Conservation (phyloP, 345 rosid genomes). For the Gynandropsis gynandra region DNA sequence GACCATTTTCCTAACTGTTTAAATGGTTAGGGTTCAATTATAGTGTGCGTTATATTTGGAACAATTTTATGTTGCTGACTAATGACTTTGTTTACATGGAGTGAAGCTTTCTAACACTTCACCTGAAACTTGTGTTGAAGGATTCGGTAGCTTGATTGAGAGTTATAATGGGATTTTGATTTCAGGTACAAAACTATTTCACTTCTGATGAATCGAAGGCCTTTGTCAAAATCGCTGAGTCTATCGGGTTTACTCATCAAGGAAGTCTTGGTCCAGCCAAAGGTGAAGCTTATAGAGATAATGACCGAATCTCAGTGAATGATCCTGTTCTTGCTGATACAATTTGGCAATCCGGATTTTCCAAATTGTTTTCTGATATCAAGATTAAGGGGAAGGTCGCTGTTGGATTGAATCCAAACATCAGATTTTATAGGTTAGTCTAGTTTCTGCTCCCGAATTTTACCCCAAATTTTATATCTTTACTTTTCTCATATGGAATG, state of each 20-base stretch:
- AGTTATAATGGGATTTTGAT: not conserved
- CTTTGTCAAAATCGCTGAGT: slow-evolving; percentile 59
- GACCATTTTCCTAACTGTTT: too few species aligned
- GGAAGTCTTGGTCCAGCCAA: slow-evolving; percentile 88
- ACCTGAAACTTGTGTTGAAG: not conserved
- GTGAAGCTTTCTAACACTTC: not conserved
- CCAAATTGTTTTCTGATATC: slow-evolving; percentile 51
- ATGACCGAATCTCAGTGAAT: slow-evolving; percentile 61
- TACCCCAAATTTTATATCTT: not conserved
- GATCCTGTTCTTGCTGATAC: slow-evolving; percentile 61
- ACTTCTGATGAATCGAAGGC: slow-evolving; percentile 59
- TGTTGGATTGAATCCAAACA: slow-evolving; percentile 83
- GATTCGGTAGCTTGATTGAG: not conserved
- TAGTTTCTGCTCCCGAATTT: not conserved
- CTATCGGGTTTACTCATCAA: slow-evolving; percentile 75
- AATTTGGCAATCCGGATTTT: slow-evolving; percentile 72
- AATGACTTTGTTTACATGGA: too few species aligned
- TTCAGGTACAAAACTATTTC: slow-evolving; percentile 68
- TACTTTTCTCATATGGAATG: not conserved
- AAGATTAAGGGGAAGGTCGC: slow-evolving; percentile 72
- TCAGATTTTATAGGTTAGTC: slow-evolving; percentile 71
- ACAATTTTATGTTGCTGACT: too few species aligned
- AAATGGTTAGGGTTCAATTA: too few species aligned
- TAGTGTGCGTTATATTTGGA: too few species aligned
- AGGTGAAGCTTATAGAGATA: slow-evolving; percentile 92